These are phyloP conservation scores for Sodiomyces alkalinus DNA, from an alignment of 2,329 filamentous ascomycete species.

Conservation along the genomic window DNA sequence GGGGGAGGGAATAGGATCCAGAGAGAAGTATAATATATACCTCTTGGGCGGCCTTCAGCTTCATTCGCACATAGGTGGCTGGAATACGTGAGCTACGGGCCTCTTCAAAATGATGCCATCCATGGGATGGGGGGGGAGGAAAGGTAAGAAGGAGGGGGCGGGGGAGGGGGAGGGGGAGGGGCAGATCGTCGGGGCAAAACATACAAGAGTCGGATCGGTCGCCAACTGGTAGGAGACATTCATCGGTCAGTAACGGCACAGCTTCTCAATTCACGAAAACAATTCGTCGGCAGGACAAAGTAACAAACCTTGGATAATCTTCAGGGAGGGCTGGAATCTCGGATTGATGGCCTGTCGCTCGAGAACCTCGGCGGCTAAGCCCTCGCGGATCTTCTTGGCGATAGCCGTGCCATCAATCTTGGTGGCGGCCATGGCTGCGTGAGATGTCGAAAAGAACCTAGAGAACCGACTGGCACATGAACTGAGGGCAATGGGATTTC, in stretches of 20 bases:
- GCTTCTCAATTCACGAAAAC: too few relatives aligned
- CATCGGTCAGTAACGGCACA: conserved; percentile 6
- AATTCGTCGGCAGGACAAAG: conserved; percentile 2
- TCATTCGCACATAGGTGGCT: conserved; percentile 99
- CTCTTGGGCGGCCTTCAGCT: conserved; percentile 91
- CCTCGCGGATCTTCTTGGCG: conserved; percentile 79
- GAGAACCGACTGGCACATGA: too few relatives aligned
- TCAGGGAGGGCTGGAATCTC: conserved; percentile 75
- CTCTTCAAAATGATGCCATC: conserved; percentile 8
- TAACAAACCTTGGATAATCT: conserved; percentile 77
- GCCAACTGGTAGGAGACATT: conserved; percentile 45
- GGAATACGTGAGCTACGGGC: conserved; percentile 17
- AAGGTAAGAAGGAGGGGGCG: conserved; percentile 7
- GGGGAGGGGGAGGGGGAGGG: conserved; percentile 10
- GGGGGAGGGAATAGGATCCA: too few relatives aligned
- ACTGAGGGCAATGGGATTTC: too few relatives aligned
- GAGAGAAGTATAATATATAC: too few relatives aligned
- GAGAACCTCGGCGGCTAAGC: conserved; percentile 64
- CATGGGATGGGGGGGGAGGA: conserved; percentile 7
- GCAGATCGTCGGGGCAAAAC: too few relatives aligned
- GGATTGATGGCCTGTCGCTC: conserved; percentile 71
- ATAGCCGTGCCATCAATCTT: conserved; percentile 96
- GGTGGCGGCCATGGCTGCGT: conserved; percentile 60
- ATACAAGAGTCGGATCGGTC: conserved; percentile 83
- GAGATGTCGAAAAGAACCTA: conserved; percentile 29